Evolutionary conservation across 1,284 basidiomycete genomes (phyloP).

Genomic region (Ceratorhiza oryzae-sativae): DNA sequence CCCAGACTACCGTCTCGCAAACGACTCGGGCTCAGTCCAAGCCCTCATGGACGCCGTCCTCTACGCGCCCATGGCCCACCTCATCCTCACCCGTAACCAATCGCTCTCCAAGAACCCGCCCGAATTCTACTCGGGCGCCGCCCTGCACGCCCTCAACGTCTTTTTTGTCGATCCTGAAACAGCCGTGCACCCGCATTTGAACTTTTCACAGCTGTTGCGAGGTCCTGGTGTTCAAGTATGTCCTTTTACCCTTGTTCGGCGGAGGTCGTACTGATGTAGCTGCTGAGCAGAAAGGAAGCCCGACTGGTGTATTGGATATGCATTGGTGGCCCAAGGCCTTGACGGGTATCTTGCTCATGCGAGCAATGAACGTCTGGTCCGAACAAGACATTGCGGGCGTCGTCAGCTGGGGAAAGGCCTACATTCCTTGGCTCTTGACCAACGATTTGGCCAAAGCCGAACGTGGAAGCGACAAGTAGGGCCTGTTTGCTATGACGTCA

Average conservation of each 20-base stretch:
- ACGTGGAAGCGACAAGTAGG: slow-evolving; percentile 44
- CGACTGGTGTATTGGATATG: slow-evolving; percentile 46
- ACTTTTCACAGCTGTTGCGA: slow-evolving; percentile 51
- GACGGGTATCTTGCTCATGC: slow-evolving; percentile 45
- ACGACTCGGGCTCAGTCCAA: slow-evolving; percentile 48
- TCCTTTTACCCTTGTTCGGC: slow-evolving; percentile 16
- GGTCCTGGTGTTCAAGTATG: slow-evolving; percentile 46
- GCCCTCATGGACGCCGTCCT: slow-evolving; percentile 49
- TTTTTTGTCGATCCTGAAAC: slow-evolving; percentile 49
- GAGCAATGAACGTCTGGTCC: slow-evolving; percentile 38
- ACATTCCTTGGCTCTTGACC: slow-evolving; percentile 46
- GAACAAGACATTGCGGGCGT: slow-evolving; percentile 36
- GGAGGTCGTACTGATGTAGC: slow-evolving; percentile 22
- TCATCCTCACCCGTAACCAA: slow-evolving; percentile 43
- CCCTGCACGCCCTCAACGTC: slow-evolving; percentile 12
- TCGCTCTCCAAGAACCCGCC: slow-evolving; percentile 38
- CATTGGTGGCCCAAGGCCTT: slow-evolving; percentile 45
- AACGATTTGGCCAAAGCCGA: slow-evolving; percentile 45
- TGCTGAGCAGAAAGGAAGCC: slow-evolving; percentile 35
- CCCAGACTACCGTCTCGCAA: slow-evolving; percentile 49
- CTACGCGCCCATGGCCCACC: slow-evolving; percentile 47
- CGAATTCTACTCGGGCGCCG: slow-evolving; percentile 11
- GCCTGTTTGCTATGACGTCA: too few relatives aligned
- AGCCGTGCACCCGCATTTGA: slow-evolving; percentile 50
- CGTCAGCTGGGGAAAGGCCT: slow-evolving; percentile 45